These are phyloP conservation scores for Botryobasidium botryosum DNA, from an alignment of 768 basidiomycete genomes.

Conservation along the genomic window DNA sequence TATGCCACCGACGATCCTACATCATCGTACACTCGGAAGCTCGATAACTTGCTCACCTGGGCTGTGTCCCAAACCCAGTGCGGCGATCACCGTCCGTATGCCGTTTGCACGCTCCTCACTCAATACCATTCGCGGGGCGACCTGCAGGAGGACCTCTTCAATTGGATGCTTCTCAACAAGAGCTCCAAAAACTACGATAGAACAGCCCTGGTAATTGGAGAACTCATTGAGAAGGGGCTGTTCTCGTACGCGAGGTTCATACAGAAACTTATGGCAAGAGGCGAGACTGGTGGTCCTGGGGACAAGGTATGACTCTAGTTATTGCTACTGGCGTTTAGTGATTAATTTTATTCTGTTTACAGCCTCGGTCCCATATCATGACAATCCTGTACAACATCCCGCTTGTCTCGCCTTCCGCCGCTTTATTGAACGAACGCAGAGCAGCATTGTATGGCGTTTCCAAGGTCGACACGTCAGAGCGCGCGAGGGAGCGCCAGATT, in stretches of 20 bases:
- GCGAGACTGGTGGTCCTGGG: slow-evolving; percentile 42
- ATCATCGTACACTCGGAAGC: slow-evolving; percentile 31
- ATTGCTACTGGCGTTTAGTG: too few species aligned
- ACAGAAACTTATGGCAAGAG: slow-evolving; percentile 64
- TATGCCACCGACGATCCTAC: slow-evolving; percentile 22
- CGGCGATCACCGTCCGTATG: slow-evolving; percentile 65
- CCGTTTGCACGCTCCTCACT: slow-evolving; percentile 45
- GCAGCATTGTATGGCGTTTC: slow-evolving; percentile 52
- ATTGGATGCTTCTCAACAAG: slow-evolving; percentile 53
- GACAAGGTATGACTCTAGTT: slow-evolving; percentile 30
- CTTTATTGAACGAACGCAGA: slow-evolving; percentile 51
- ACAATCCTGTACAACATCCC: slow-evolving; percentile 59
- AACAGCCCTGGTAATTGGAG: slow-evolving; percentile 53
- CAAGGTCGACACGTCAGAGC: slow-evolving; percentile 53
- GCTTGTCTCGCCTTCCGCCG: slow-evolving; percentile 37
- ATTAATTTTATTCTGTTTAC: not conserved
- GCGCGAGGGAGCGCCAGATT: slow-evolving; percentile 49
- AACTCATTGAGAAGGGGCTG: slow-evolving; percentile 47
- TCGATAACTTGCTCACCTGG: slow-evolving; percentile 66
- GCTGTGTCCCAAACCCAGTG: slow-evolving; percentile 65
- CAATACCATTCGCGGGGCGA: slow-evolving; percentile 46
- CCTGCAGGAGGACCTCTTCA: slow-evolving; percentile 61
- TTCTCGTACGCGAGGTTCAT: slow-evolving; percentile 65
- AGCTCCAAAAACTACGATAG: slow-evolving; percentile 37
- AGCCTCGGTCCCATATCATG: slow-evolving; percentile 39